Percentiles rank a stretch among this genome's conserved stretches.
These are phyloP conservation scores for Amanita thiersii DNA, from an alignment of 768 basidiomycete species.

Conservation along the genomic window DNA sequence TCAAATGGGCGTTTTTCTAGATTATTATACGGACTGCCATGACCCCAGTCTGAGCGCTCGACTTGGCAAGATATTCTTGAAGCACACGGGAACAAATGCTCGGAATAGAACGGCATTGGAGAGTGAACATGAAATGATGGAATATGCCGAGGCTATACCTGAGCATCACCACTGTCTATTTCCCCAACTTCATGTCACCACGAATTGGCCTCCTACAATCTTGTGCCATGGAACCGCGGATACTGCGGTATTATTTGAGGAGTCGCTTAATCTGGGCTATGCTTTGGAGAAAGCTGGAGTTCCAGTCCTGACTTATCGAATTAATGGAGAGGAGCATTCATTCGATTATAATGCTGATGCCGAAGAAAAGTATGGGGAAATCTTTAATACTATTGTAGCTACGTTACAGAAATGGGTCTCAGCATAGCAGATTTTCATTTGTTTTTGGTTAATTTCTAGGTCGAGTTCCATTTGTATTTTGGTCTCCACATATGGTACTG, in stretches of 20 bases:
- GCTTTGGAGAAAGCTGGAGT: conserved; percentile 29
- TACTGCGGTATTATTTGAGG: conserved; percentile 31
- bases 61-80: conserved; percentile 23
- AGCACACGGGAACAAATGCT: conserved; percentile 1
- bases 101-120: conserved; percentile 21
- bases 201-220: conserved; percentile 39
- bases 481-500: too few species aligned
- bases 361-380: conserved; percentile 28
- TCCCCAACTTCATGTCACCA: conserved; percentile 35
- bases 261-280: conserved; percentile 29
- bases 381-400: conserved; percentile 27
- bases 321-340: conserved; percentile 42
- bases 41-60: conserved; percentile 36
- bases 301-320: conserved; percentile 22
- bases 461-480: too few species aligned
- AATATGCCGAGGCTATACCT: conserved; percentile 21
- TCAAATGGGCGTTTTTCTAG: conserved; percentile 48
- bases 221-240: conserved; percentile 44
- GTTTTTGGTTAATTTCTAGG: too few species aligned
- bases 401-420: conserved; percentile 21
- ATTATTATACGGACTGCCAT: conserved; percentile 48
- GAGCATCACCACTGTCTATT: conserved; percentile 28
- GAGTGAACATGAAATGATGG: neutral
- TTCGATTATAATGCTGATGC: conserved; percentile 44
- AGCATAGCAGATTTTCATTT: neutral